Base-by-base conservation (phyloP, 2,329 filamentous ascomycete genomes). In the Diplocarpon rosae region DNA sequence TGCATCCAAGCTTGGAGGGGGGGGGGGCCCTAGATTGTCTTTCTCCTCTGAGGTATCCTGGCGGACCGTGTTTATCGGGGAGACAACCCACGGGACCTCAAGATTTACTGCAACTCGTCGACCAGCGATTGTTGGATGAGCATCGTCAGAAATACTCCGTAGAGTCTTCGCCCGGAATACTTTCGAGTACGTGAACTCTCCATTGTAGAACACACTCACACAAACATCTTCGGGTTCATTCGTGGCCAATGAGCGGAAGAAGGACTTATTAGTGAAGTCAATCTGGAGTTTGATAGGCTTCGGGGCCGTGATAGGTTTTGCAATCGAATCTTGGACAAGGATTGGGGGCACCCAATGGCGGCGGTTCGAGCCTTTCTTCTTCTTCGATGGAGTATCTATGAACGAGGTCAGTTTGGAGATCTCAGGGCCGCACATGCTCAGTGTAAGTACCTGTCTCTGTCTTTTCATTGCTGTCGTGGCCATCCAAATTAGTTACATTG, bases 181-280 rank as follows among this genome's bases (percentile, higher is more conserved):
- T 15, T 29, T 47, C 1, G 45, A 47, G 9, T 30, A 30, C 9
- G 37, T 37, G n/a, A 51, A 46, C 30, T 48, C 40, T n/a, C 49
- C 49, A 43, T 51, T 51, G 38, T 43, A 47, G 32, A 43, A 49
- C 11, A 51, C 42, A 27, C 34, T 48, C 13, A 49, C 27, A 13
- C 40, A 49, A 14, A 51, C 20, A 24, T 48, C 45, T 20, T 43
- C 27, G n/a, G 33, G 36, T 10, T 24, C 13, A 8, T 43, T 31
- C 2, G 39, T 44, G 7, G 34, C 37, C 24, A 46, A 11, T 9
- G 48, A 48, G 13, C n/a, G 31, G 29, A 43, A 36, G 13, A 48
- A 48, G 5, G 46, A 46, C 17, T 27, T 34, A 14, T 30, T 32
- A 13, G 42, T 44, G 28, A 48, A 34, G n/a, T 46, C 40, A n/a